Conservation (phyloP, 257 asterid genomes). For the Jacaranda copaia region DNA sequence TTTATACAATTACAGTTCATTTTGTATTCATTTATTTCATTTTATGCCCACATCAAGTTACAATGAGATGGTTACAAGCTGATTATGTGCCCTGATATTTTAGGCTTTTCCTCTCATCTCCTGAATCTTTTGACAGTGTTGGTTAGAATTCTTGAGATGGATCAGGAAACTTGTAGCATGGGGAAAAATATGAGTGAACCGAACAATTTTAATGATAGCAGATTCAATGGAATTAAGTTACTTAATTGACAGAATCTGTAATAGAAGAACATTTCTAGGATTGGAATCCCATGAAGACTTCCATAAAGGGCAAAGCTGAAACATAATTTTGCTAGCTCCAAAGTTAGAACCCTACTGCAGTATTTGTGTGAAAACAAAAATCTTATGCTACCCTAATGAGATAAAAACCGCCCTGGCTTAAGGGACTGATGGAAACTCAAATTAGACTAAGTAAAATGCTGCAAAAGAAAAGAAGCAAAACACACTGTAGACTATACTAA, state of each 20-base stretch:
- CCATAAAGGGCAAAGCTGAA: not conserved
- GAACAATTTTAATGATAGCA: not conserved
- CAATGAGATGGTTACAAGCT: conserved; percentile 25
- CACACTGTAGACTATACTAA: too few relatives aligned
- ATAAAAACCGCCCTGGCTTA: not conserved
- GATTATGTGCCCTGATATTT: conserved; percentile 15
- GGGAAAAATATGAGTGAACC: conserved; percentile 5
- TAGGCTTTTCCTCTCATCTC: conserved; percentile 20
- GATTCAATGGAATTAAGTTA: not conserved
- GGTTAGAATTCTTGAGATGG: conserved; percentile 29
- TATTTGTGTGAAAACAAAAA: not conserved
- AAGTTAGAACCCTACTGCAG: not conserved
- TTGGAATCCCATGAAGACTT: conserved; percentile 1
- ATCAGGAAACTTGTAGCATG: conserved; percentile 3
- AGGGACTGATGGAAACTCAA: not conserved
- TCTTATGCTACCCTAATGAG: not conserved
- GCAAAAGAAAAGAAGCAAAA: not conserved
- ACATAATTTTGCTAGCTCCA: not conserved
- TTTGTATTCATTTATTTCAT: conserved; percentile 9
- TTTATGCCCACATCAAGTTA: conserved; percentile 18
- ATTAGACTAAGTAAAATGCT: not conserved
- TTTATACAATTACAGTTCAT: conserved; percentile 17
- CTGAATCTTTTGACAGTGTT: conserved; percentile 21
- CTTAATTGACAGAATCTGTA: not conserved
- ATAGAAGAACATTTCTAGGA: not conserved